A percentile compares a stretch with the other conserved stretches of the same genome.
Evolutionary conservation across 2,329 filamentous ascomycete genomes (phyloP).

Genomic region (Talaromyces rugulosus): DNA sequence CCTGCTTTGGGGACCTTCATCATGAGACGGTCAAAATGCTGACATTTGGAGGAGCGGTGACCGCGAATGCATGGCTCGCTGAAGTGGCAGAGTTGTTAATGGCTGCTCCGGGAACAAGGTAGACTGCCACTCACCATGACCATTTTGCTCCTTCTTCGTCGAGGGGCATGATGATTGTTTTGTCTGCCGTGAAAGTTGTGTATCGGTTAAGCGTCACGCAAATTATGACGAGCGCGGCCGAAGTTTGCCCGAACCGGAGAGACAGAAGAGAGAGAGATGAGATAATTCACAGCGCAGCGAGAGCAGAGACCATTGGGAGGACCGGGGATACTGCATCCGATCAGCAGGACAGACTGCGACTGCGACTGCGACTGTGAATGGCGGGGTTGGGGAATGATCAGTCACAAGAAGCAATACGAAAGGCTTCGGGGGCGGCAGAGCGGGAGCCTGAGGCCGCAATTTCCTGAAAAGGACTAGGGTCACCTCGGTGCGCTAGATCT

Average conservation of each 20-base stretch:
- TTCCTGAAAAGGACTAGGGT: background rate
- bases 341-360: background rate
- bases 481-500: background rate
- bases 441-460: background rate
- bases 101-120: background rate
- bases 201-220: background rate
- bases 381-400: background rate
- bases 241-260: background rate
- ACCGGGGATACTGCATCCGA: background rate
- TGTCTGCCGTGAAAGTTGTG: background rate
- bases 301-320: background rate
- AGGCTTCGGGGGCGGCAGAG: background rate
- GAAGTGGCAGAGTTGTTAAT: background rate
- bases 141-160: conserved; percentile 44
- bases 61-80: conserved; percentile 48
- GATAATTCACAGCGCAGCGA: background rate
- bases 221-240: background rate
- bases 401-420: background rate
- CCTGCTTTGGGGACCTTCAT: conserved; percentile 48
- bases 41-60: conserved; percentile 47
- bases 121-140: conserved; percentile 36
- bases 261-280: background rate
- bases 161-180: conserved; percentile 33
- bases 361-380: background rate
- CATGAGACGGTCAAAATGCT: conserved; percentile 46